phyloP scores from a whole-genome alignment of 257 asterid genomes.

The Paulownia fortunei region DNA sequence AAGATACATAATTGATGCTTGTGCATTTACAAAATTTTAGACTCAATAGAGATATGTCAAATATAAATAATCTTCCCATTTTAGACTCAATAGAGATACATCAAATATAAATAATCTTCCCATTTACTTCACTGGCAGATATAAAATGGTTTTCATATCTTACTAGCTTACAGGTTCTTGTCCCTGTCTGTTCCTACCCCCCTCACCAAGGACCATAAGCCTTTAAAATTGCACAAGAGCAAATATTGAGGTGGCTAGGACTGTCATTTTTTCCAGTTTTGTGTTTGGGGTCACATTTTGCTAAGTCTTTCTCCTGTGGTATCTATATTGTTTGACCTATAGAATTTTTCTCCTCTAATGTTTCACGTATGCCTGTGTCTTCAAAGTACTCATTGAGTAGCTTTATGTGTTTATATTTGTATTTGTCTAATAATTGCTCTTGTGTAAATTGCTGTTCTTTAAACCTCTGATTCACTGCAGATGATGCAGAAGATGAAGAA shows the following conservation, averaged over 20 bases:
- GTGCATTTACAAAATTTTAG: not conserved
- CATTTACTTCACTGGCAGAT: no score
- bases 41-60: not conserved
- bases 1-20: not conserved
- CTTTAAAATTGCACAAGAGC: not conserved
- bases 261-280: not conserved
- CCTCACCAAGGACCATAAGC: not conserved
- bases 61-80: not conserved
- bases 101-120: no score
- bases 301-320: not conserved
- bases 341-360: not conserved
- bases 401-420: not conserved
- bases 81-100: no score
- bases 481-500: slow-evolving; percentile 81
- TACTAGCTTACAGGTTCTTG: not conserved
- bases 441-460: slow-evolving; percentile 24
- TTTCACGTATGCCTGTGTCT: not conserved
- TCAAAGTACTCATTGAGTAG: slow-evolving; percentile 4
- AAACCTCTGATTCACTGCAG: slow-evolving; percentile 48
- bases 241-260: slow-evolving; percentile 18
- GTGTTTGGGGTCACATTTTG: not conserved
- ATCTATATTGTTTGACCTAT: slow-evolving; percentile 16
- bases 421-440: not conserved
- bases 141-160: not conserved
- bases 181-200: not conserved